phyloP scores from a whole-genome alignment of 2,329 filamentous ascomycete species.

The Thelonectria olida region DNA sequence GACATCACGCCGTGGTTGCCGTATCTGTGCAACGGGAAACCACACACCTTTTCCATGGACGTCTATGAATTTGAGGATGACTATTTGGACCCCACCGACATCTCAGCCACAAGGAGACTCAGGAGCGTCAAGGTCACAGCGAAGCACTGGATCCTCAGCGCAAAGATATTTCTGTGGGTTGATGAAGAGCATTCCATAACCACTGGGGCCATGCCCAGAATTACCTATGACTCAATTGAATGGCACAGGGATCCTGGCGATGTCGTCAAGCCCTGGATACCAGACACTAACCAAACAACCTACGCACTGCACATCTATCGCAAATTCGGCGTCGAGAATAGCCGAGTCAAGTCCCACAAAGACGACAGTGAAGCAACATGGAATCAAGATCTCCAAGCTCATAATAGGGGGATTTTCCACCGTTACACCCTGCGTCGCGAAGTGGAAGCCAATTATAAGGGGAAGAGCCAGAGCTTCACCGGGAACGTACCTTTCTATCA shows the following conservation, averaged over 20 bases:
- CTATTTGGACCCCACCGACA: too few relatives aligned
- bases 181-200: neutral
- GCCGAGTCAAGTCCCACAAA: neutral
- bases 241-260: neutral
- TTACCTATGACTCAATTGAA: neutral
- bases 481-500: neutral
- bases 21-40: conserved; percentile 69
- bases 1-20: conserved; percentile 83
- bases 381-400: neutral
- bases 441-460: neutral
- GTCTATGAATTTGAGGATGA: conserved; percentile 72
- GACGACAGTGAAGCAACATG: neutral
- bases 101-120: conserved; percentile 25
- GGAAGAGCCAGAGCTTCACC: neutral
- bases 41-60: conserved; percentile 74
- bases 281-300: neutral
- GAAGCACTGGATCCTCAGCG: neutral
- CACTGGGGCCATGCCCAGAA: neutral
- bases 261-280: neutral
- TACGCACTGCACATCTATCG: conserved; percentile 1
- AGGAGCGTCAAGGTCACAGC: neutral
- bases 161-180: conserved; percentile 5
- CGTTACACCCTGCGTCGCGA: neutral
- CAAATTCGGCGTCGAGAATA: neutral
- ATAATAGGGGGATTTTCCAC: neutral